phyloP scores from a whole-genome alignment of 176 grass and related monocot genomes.

The Raddia guianensis region DNA sequence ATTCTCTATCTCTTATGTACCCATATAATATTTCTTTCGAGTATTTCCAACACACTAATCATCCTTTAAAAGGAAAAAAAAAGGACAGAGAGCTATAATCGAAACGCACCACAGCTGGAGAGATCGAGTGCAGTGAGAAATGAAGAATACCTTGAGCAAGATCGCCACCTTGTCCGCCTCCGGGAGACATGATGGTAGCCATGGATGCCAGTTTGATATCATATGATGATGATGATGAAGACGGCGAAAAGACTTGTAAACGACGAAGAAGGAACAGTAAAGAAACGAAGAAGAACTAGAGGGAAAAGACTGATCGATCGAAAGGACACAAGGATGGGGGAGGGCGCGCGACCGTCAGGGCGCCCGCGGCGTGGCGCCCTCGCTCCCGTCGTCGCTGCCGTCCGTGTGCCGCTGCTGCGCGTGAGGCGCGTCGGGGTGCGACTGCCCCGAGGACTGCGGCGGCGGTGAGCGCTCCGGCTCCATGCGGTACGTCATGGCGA shows the following conservation, averaged over 20 bases:
- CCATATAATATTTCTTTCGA: background rate
- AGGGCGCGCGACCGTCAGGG: conserved; percentile 17
- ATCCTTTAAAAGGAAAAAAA: background rate
- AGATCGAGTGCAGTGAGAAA: background rate
- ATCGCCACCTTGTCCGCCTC: conserved; percentile 42
- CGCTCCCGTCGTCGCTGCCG: conserved; percentile 47
- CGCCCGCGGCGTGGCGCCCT: conserved; percentile 1
- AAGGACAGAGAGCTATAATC: background rate
- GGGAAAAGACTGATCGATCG: background rate
- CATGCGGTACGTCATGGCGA: conserved; percentile 42
- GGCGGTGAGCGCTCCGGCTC: conserved; percentile 51
- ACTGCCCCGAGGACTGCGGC: conserved; percentile 49
- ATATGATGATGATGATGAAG: conserved; percentile 32
- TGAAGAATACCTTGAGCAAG: conserved; percentile 51
- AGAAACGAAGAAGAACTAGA: conserved; percentile 27
- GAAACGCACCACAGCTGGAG: background rate
- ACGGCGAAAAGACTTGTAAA: conserved; percentile 38
- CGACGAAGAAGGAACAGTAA: conserved; percentile 46
- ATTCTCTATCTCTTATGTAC: background rate
- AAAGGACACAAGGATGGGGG: background rate
- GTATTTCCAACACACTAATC: conserved; percentile 24
- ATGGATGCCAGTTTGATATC: conserved; percentile 35
- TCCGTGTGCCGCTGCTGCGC: conserved; percentile 36
- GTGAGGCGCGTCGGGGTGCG: conserved; percentile 43
- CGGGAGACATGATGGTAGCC: conserved; percentile 21